Base-by-base conservation (phyloP, 495 filamentous ascomycete genomes). In the Annulohypoxylon bovei region DNA sequence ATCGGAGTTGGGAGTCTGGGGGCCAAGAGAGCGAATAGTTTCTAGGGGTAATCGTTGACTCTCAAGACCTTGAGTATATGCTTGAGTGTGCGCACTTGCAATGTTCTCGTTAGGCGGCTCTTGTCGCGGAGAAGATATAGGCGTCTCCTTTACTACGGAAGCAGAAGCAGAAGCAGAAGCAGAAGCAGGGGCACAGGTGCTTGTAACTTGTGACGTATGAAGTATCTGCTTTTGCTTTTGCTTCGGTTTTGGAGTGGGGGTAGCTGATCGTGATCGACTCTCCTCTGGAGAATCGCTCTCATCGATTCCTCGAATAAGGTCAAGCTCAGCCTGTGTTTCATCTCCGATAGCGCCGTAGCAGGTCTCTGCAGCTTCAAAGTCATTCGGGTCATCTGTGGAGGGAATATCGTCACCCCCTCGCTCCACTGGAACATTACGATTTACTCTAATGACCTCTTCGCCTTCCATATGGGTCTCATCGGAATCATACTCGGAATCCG, bases 11-110 rank as follows among this genome's bases (percentile, higher is more conserved):
- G 74, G 71, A 6, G 82, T 85, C 54, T 81, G 79, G 2, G 82
- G 80, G 0, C 82, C 82, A 50, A 87, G 76, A 40, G 76, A 71
- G 23, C 73, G 76, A 7, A 85, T 76, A 0, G 78, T 70, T 14
- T 83, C 79, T 7, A 85, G 67, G 6, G 82, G 77, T 14, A 87
- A 68, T 9, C 85, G 81, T 62, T 87, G 84, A 63, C 83, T 85
- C 62, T 86, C 83, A 18, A 82, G 59, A 20, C 72, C 76, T 60
- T 85, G 84, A 54, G 76, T 82, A 40, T 77, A 80, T 27, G 74
- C 70, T 28, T 78, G 77, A 18, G 76, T 77, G 1, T 75, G 73
- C 57, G 68, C 62, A 25, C 65, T 52, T 28, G 70, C 25, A 55
- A 35, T 27, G 37, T 44, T 62, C 30, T 71, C 58, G 60, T 64